Evolutionary conservation across 305 asterid genomes (phyloP).

Genomic region (Lippia alba): DNA sequence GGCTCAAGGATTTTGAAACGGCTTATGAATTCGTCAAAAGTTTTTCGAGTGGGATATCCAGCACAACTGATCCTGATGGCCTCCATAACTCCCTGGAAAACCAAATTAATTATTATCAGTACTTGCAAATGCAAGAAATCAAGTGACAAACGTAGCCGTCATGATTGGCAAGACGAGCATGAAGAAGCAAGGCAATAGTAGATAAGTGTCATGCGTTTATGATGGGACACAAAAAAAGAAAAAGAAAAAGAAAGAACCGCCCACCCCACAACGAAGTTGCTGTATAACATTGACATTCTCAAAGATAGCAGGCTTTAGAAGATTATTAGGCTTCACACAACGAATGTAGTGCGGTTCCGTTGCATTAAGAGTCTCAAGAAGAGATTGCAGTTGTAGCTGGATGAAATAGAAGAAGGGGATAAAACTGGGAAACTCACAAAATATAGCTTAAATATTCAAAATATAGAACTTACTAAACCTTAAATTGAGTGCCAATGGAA

Average conservation of each 20-base stretch:
- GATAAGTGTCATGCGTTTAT: slow-evolving; percentile 4
- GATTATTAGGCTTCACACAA: slow-evolving; percentile 92
- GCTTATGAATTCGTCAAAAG: slow-evolving; percentile 70
- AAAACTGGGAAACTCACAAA: slow-evolving; percentile 26
- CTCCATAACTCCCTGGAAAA: slow-evolving; percentile 89
- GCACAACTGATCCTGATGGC: slow-evolving; percentile 98
- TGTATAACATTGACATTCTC: slow-evolving; percentile 84
- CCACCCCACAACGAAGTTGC: slow-evolving; percentile 97
- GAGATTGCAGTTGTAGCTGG: slow-evolving; percentile 90
- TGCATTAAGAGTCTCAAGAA: slow-evolving; percentile 86
- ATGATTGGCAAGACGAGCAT: not conserved
- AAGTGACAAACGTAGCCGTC: slow-evolving; percentile 1
- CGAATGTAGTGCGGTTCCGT: slow-evolving; percentile 93
- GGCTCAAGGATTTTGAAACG: slow-evolving; percentile 86
- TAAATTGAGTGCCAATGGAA: slow-evolving; percentile 89
- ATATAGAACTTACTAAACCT: slow-evolving; percentile 54
- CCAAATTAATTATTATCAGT: slow-evolving; percentile 31
- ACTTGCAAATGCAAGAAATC: slow-evolving; percentile 25
- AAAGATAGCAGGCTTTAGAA: slow-evolving; percentile 80
- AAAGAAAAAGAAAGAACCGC: slow-evolving; percentile 27
- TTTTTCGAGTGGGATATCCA: slow-evolving; percentile 91
- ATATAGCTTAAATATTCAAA: slow-evolving; percentile 19
- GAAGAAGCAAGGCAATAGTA: slow-evolving; percentile 4
- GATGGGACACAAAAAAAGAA: not conserved
- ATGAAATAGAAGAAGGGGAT: slow-evolving; percentile 36